Conservation (phyloP, 768 basidiomycete genomes). For the Hericium coralloides region DNA sequence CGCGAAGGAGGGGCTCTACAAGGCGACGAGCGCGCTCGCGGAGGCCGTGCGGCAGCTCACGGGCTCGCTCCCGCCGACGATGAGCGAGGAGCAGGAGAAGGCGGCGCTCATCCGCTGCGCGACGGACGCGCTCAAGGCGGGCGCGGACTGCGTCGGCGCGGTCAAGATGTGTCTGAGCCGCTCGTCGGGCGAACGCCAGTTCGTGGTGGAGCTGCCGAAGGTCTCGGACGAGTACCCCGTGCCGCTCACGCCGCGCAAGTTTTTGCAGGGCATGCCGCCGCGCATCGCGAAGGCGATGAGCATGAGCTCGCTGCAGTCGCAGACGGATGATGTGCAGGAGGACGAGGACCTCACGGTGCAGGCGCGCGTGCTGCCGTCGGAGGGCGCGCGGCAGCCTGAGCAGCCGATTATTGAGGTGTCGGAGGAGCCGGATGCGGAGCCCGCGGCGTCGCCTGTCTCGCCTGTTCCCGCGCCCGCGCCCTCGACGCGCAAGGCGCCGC, state of each 20-base stretch:
- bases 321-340: conserved; percentile 24
- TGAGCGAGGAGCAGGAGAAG: conserved; percentile 80
- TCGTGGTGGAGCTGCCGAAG: conserved; percentile 55
- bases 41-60: conserved; percentile 81
- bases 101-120: conserved; percentile 71
- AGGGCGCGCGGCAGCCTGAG: neutral
- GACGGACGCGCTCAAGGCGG: conserved; percentile 79
- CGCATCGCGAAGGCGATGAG: conserved; percentile 26
- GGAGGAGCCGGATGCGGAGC: conserved; percentile 6
- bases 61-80: conserved; percentile 30
- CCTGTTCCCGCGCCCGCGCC: conserved; percentile 33
- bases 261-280: conserved; percentile 25
- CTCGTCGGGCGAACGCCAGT: conserved; percentile 49
- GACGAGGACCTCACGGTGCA: conserved; percentile 61
- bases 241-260: conserved; percentile 40
- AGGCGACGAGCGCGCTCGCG: conserved; percentile 77
- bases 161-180: conserved; percentile 76
- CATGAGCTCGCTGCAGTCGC: conserved; percentile 30
- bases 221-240: conserved; percentile 35
- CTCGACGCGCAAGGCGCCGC: neutral
- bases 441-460: neutral
- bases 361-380: conserved; percentile 26
- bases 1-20: conserved; percentile 77
- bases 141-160: conserved; percentile 79
- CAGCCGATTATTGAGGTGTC: conserved; percentile 2